A percentile compares a stretch with the other conserved stretches of the same genome.
phyloP scores from a whole-genome alignment of 148 eudicot genomes.

The Cornus suecica region DNA sequence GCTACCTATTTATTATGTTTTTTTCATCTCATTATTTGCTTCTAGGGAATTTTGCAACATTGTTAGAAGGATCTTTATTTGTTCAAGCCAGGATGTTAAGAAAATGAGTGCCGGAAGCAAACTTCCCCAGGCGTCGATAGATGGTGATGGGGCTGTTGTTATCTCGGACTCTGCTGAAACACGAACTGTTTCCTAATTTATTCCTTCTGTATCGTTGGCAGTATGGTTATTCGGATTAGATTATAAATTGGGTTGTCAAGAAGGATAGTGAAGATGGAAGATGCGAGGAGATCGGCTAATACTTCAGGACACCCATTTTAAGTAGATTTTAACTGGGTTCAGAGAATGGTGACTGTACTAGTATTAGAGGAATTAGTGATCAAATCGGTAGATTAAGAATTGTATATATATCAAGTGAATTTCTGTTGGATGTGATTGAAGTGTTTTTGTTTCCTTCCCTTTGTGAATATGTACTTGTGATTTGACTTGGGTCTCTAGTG shows the following conservation, averaged over 20 bases:
- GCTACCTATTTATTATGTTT: not conserved
- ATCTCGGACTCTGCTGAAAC: conserved; percentile 45
- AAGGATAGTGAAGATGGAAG: not conserved
- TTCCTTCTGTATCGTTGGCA: not conserved
- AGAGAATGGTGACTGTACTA: not conserved
- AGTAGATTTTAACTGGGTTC: not conserved
- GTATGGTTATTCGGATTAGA: not conserved
- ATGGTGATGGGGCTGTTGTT: conserved; percentile 46
- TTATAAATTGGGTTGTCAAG: not conserved
- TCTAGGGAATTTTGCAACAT: conserved; percentile 89
- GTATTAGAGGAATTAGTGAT: not conserved
- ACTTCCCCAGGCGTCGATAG: conserved; percentile 37
- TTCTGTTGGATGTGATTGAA: not conserved
- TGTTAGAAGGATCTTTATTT: conserved; percentile 75
- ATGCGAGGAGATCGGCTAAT: not conserved
- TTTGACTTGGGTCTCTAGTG: not conserved
- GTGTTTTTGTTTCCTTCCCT: not conserved
- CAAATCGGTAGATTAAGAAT: conserved; percentile 3
- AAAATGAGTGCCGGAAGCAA: conserved; percentile 61
- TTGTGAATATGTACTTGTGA: conserved; percentile 15
- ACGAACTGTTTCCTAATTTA: conserved; percentile 13
- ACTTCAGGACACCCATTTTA: not conserved
- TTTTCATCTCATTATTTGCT: not conserved
- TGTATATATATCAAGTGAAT: conserved; percentile 1
- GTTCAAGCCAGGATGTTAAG: conserved; percentile 86